Conservation (phyloP, 345 rosid species). For the Kernera saxatilis region DNA sequence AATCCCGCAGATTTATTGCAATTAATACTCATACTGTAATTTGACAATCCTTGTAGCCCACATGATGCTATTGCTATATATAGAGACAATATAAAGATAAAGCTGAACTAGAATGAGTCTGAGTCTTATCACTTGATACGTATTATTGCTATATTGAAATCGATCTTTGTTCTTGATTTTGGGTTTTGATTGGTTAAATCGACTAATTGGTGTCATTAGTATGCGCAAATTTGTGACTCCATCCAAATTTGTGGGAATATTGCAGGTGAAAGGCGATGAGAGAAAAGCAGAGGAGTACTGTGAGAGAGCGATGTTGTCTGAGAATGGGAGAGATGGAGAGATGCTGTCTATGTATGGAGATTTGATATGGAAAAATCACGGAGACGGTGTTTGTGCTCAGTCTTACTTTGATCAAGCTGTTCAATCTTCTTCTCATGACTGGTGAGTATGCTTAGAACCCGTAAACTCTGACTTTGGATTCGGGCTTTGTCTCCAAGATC, state of each 20-base stretch:
- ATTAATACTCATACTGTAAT: not conserved
- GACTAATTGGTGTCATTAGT: not conserved
- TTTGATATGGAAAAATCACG: constrained; percentile 50
- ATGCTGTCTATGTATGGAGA: constrained; percentile 55
- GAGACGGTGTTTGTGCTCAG: constrained; percentile 50
- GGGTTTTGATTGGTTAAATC: not conserved
- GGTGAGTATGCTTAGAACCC: constrained; percentile 31
- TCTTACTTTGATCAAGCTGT: constrained; percentile 64
- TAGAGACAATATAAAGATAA: not conserved
- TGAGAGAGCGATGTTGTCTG: constrained; percentile 55
- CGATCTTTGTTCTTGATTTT: not conserved
- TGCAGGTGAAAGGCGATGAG: constrained; percentile 49
- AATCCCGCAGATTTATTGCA: not conserved
- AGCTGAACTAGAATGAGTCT: not conserved
- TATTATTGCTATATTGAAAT: not conserved
- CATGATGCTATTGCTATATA: not conserved
- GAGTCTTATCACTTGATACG: not conserved
- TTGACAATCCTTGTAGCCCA: not conserved
- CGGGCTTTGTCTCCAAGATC: not conserved
- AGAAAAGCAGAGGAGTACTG: constrained; percentile 62
- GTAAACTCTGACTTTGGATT: not conserved
- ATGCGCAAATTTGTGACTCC: not conserved
- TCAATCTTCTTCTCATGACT: constrained; percentile 52
- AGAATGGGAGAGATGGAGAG: constrained; percentile 52
- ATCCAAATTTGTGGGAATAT: not conserved